A percentile compares a stretch with the other conserved stretches of the same genome.
phyloP scores from a whole-genome alignment of 768 basidiomycete genomes.

The Pleurotus tuber-regium region DNA sequence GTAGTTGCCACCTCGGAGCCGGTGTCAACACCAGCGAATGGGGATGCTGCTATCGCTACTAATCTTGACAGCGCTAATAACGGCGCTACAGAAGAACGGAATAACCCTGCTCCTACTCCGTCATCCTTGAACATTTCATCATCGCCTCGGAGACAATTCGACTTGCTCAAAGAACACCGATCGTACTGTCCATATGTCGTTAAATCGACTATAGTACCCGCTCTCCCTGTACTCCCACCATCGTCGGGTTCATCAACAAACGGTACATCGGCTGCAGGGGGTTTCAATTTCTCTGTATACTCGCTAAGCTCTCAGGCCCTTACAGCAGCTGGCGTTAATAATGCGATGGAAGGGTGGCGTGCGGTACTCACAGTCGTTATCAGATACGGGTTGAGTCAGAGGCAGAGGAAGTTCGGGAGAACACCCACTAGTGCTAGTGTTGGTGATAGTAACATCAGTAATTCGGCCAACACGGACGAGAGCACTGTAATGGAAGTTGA shows the following conservation, averaged over 20 bases:
- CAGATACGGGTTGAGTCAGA: conserved; percentile 63
- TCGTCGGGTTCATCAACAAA: conserved; percentile 17
- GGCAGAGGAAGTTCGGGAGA: conserved; percentile 38
- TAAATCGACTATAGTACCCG: conserved; percentile 62
- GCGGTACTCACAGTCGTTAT: conserved; percentile 70
- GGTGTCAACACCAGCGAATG: not conserved
- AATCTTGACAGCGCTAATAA: no score
- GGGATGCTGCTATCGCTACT: not conserved
- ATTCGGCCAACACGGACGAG: not conserved
- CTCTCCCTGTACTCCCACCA: conserved; percentile 38
- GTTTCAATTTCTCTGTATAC: conserved; percentile 6
- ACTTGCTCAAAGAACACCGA: conserved; percentile 78
- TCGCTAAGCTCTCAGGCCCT: conserved; percentile 15
- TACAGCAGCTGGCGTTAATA: conserved; percentile 17
- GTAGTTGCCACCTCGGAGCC: conserved; percentile 7
- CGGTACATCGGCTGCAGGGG: conserved; percentile 6
- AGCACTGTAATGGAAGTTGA: conserved; percentile 32
- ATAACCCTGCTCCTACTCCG: conserved; percentile 10
- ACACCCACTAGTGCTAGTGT: not conserved
- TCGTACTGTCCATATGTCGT: conserved; percentile 86
- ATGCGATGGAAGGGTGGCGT: conserved; percentile 70
- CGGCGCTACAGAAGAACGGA: conserved; percentile 4
- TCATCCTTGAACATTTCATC: conserved; percentile 25
- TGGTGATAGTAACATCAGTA: not conserved
- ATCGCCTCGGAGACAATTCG: conserved; percentile 51